Evolutionary conservation across 768 basidiomycete genomes (phyloP), one percentile per base, ranked within the genome.

Genomic region (Hygrocybe coccinea): DNA sequence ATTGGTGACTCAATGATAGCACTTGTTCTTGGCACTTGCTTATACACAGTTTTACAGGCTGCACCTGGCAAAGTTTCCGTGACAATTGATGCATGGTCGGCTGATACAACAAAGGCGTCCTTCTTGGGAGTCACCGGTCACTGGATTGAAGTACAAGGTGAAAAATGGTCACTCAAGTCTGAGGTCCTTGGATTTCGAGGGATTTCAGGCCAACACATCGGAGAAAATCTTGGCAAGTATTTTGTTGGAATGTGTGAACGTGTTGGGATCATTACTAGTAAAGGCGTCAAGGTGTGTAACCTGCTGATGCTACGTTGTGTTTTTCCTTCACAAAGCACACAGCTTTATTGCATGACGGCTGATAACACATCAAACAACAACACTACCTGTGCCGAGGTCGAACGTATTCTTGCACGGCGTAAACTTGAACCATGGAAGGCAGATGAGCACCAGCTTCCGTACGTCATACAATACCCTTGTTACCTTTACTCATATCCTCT

Each of bases 311-410:
- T 17, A n/a, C 41, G 15, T 45, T 37, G 39, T 48, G 37, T 49
- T 39, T 35, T 36, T 53, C 3, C 55, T 45, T 33, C 35, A 41
- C n/a, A 17, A 22, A 19, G 53, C 14, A 22, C 11, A 36, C 15
- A 70, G 68, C 59, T 70, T 9, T 50, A 56, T 24, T 57, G 53
- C 17, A 43, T 60, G n/a, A 69, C 63, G 0, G 48, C 62, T 10
- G 65, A 69, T 53, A 70, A 69, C 39, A 60, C 65, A 0, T 52
- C 50, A 8, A 66, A 65, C 53, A 70, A 70, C 36, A 52, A 59
- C 25, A 61, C 61, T 2, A 48, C 56, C 0, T 67, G 64, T 25
- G 14, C 49, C 2, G 56, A 50, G 1, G 49, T 69, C 15, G 56
- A 65, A 48, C 21, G 46, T 5, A 52, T 65, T 19, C 56, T 65